Evolutionary conservation across 192 early-diverging fungal species (phyloP).

Genomic region (Podila clonocystis): DNA sequence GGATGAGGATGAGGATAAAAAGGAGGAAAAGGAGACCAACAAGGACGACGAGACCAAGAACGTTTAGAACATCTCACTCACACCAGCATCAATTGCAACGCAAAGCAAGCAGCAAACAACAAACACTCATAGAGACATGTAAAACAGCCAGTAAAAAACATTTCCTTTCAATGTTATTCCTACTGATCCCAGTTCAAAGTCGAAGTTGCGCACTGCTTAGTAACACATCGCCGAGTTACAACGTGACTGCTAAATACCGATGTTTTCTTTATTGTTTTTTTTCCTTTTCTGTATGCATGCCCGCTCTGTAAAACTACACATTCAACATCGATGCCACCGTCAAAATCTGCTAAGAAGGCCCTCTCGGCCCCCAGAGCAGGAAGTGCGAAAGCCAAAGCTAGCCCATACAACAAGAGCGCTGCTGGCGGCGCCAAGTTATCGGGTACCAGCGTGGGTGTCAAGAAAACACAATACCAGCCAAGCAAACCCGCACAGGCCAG

Average conservation of each 20-base stretch:
- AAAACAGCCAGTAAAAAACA: no score
- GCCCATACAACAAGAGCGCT: slow-evolving; percentile 27
- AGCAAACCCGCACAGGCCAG: slow-evolving; percentile 31
- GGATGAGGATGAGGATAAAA: slow-evolving; percentile 56
- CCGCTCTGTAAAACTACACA: not conserved
- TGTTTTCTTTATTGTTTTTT: not conserved
- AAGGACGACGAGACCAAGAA: slow-evolving; percentile 1
- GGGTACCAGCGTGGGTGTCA: not conserved
- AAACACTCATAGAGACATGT: no score
- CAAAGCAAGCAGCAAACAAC: no score
- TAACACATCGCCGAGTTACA: no score
- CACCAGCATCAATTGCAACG: no score
- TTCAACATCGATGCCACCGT: slow-evolving; percentile 25
- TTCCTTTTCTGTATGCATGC: not conserved
- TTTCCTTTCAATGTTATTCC: no score
- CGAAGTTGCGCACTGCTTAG: no score
- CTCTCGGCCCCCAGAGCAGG: slow-evolving; percentile 22
- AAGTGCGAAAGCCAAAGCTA: slow-evolving; percentile 6
- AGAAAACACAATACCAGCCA: not conserved
- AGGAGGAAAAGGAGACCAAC: slow-evolving; percentile 26
- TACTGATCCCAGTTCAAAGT: no score
- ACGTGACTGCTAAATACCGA: no score
- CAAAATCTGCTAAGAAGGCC: slow-evolving; percentile 25
- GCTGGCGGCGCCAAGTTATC: not conserved
- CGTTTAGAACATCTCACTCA: not conserved